A percentile compares a stretch with the other conserved stretches of the same genome.
Evolutionary conservation across 176 grass and related monocot species (phyloP).

Genomic region (Zoysia japonica): DNA sequence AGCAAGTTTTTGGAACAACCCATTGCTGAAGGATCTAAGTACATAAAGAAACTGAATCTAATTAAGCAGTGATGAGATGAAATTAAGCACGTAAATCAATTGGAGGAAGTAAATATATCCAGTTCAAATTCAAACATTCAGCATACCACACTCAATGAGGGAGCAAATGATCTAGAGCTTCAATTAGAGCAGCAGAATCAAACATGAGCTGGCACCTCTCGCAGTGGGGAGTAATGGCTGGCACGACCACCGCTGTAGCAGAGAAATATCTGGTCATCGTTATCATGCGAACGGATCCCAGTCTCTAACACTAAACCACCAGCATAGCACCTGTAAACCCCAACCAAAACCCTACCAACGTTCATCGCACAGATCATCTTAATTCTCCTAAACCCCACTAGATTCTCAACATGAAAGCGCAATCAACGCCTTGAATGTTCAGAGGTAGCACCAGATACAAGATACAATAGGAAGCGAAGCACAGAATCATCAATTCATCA

Average conservation of each 20-base stretch:
- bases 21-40: slow-evolving; percentile 63
- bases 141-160: slow-evolving; percentile 67
- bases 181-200: slow-evolving; percentile 57
- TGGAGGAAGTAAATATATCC: slow-evolving; percentile 51
- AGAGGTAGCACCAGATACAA: not conserved
- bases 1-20: slow-evolving; percentile 59
- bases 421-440: slow-evolving; percentile 3
- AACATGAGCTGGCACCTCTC: slow-evolving; percentile 56
- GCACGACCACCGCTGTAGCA: slow-evolving; percentile 62
- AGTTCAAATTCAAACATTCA: slow-evolving; percentile 59
- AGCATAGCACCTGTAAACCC: slow-evolving; percentile 20
- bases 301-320: slow-evolving; percentile 51
- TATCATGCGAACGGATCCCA: slow-evolving; percentile 59
- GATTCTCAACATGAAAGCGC: slow-evolving; percentile 27
- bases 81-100: slow-evolving; percentile 53
- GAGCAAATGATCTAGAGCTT: slow-evolving; percentile 58
- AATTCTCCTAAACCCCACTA: slow-evolving; percentile 13
- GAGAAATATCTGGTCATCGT: slow-evolving; percentile 69
- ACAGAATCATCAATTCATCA: not conserved
- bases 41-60: slow-evolving; percentile 61
- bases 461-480: not conserved
- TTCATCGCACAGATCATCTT: slow-evolving; percentile 27
- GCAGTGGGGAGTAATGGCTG: slow-evolving; percentile 43
- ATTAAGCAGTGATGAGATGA: slow-evolving; percentile 42
- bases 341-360: slow-evolving; percentile 4